phyloP scores from a whole-genome alignment of 2,329 filamentous ascomycete species.

The Claviceps pusilla region DNA sequence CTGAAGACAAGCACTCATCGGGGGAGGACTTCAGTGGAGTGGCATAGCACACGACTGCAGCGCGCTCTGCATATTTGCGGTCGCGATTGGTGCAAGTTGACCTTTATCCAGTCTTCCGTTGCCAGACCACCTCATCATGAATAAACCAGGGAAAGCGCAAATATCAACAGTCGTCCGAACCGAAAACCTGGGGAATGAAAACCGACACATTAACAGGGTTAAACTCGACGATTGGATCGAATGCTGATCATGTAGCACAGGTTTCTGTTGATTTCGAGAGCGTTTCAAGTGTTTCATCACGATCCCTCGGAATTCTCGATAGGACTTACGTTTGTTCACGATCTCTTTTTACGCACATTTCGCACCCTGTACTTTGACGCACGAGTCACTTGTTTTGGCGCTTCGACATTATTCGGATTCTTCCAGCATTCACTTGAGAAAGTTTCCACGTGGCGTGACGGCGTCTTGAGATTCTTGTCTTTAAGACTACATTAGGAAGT shows the following conservation, averaged over 20 bases:
- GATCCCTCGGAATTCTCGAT: conserved; percentile 26
- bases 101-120: background rate
- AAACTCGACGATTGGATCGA: background rate
- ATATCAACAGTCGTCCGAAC: background rate
- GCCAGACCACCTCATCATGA: background rate
- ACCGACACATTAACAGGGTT: background rate
- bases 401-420: conserved; percentile 8
- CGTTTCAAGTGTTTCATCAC: conserved; percentile 24
- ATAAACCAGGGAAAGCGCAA: background rate
- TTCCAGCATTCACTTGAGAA: conserved; percentile 18
- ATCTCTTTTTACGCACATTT: conserved; percentile 11
- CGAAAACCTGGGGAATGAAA: background rate
- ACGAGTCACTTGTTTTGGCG: conserved; percentile 4
- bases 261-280: conserved; percentile 28
- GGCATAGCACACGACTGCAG: background rate
- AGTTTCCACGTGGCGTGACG: conserved; percentile 23
- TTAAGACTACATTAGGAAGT: conserved; percentile 24
- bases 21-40: too few relatives aligned
- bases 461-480: conserved; percentile 24
- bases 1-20: background rate
- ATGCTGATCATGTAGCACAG: conserved; percentile 14
- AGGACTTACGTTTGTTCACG: conserved; percentile 19
- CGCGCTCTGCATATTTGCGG: background rate
- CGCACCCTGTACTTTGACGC: conserved; percentile 14
- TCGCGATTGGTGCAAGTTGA: background rate